Evolutionary conservation across 2,329 filamentous ascomycete species (phyloP), one percentile per base, ranked within the genome.

Genomic region (Diaporthe citriasiana): DNA sequence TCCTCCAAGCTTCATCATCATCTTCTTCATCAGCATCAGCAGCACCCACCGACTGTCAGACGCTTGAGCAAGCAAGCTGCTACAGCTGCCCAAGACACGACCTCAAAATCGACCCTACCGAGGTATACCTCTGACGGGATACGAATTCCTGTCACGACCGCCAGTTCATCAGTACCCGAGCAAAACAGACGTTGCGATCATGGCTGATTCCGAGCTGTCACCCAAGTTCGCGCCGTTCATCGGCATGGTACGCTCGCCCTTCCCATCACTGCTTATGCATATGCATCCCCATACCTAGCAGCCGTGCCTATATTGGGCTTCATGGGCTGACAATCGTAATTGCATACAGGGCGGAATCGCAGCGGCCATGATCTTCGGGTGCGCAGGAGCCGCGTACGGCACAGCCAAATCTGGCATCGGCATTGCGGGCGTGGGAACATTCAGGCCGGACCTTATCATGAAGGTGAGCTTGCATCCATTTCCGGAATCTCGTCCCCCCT

Each of bases 361-460:
- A 74, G 90, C 91, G 79, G 93, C 93, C 81, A 96, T 96, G 93
- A 91, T 94, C 79, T 95, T 95, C 80, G 93, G 93, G 86, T 93
- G 94, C 80, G 84, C 89, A 78, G 94, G 94, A 80, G 94, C 94
- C 79, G 94, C 94, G 76, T 97, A 95, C 84, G 94, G 94, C 77
- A 97, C 94, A 72, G 93, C 94, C 50, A 97, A 96, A 84, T 94
- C 94, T 53, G 94, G 94, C 77, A 95, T 97, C 82, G 94, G 94
- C 80, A 97, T 97, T 80, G 92, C 93, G 45, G 94, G 94, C 79
- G 93, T 97, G 76, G 94, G 94, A 80, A 95, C 93, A 50, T 97
- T 95, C 84, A 89, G 94, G 80, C 93, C 94, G 74, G 94, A 97
- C 82, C 87, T 97, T 78, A 97, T 97, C 84, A 97, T 97, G 94